Percentiles rank a stretch among this genome's conserved stretches.
phyloP scores from a whole-genome alignment of 2,329 filamentous ascomycete species.

The Trichoderma guizhouense region DNA sequence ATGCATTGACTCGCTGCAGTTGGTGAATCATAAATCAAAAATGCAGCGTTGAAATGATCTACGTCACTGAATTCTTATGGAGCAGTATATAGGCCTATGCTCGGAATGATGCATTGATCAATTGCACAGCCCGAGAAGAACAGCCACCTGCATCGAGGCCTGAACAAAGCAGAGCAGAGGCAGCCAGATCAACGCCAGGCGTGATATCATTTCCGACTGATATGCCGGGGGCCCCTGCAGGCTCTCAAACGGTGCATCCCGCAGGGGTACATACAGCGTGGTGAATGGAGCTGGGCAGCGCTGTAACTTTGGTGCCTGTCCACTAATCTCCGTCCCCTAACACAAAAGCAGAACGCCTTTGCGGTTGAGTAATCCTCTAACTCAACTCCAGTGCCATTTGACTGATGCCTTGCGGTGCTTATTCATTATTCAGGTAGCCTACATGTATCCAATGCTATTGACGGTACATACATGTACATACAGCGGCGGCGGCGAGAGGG shows the following conservation, averaged over 20 bases:
- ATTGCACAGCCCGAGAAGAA: background rate
- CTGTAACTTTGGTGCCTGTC: constrained; percentile 4
- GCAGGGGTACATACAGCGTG: constrained; percentile 12
- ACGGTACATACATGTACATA: background rate
- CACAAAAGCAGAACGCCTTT: background rate
- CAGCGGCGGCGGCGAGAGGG: background rate
- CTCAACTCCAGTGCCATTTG: background rate
- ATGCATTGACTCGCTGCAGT: background rate
- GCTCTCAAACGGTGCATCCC: constrained; percentile 5
- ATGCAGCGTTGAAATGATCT: background rate
- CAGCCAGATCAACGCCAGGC: background rate
- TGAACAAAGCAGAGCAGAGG: background rate
- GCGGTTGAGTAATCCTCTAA: background rate
- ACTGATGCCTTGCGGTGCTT: background rate
- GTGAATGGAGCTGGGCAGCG: background rate
- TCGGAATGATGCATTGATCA: background rate
- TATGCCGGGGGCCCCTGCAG: constrained; percentile 11
- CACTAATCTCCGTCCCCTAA: background rate
- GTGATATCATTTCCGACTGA: constrained; percentile 9
- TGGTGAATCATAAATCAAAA: background rate
- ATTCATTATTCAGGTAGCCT: background rate
- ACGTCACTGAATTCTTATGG: background rate
- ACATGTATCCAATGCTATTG: no score
- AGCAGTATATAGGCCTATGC: background rate
- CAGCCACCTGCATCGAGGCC: background rate